Conservation (phyloP, 106 monocot genomes). For the Allium cepa region DNA sequence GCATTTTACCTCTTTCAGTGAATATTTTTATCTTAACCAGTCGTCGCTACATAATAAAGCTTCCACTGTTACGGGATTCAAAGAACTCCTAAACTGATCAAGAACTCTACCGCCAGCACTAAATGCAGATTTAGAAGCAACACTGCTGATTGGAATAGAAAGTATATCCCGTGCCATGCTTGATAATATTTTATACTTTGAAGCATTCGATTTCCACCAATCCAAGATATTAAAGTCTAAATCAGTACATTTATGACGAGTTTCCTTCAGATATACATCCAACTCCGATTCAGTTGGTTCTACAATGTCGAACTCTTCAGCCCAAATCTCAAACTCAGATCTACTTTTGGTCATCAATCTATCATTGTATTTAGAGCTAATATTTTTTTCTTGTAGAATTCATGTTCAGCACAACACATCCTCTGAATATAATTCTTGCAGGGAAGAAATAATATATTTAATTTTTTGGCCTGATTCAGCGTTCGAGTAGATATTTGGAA, state of each 20-base stretch:
- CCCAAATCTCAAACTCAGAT: conserved; percentile 10
- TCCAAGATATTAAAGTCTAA: too few relatives aligned
- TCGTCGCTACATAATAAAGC: conserved; percentile 5
- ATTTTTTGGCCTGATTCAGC: neutral
- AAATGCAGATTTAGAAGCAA: neutral
- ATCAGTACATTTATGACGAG: neutral
- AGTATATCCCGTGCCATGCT: too few relatives aligned
- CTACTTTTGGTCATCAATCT: neutral
- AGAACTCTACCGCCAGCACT: neutral
- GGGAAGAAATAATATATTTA: neutral
- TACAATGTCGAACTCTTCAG: neutral
- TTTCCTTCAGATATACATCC: conserved; percentile 12
- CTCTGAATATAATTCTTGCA: conserved; percentile 8
- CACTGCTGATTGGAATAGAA: conserved; percentile 4
- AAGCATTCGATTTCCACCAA: too few relatives aligned
- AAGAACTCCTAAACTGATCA: conserved; percentile 2
- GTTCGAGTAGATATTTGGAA: conserved; percentile 1
- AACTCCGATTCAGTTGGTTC: conserved; percentile 4
- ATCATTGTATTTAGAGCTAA: neutral
- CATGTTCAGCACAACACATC: conserved; percentile 3
- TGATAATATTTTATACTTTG: too few relatives aligned
- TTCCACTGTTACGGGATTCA: conserved; percentile 6
- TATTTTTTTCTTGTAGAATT: too few relatives aligned
- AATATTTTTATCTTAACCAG: neutral
- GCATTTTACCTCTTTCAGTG: neutral